Evolutionary conservation across 257 asterid genomes (phyloP).

Genomic region (Cruciata laevipes): DNA sequence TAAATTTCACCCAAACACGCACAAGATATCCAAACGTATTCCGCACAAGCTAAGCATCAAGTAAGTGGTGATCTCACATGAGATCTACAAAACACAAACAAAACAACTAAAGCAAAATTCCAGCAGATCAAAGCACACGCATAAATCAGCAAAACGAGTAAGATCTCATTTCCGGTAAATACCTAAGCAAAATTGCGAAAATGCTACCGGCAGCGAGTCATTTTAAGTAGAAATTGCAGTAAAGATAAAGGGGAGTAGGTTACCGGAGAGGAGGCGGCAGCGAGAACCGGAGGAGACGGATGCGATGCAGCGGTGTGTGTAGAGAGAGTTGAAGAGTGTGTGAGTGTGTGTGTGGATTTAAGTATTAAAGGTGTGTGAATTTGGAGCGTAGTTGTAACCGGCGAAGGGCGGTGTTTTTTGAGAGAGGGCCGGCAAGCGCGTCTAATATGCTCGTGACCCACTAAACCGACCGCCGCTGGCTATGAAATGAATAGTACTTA

Average conservation of each 20-base stretch:
- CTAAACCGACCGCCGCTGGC: neutral
- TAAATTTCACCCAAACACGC: neutral
- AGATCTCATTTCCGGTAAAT: conserved; percentile 10
- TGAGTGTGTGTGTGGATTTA: conserved; percentile 6
- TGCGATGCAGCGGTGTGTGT: neutral
- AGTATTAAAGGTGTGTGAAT: neutral
- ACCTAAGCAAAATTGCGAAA: conserved; percentile 5
- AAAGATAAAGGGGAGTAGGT: conserved; percentile 8
- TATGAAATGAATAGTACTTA: neutral
- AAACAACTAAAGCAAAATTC: neutral
- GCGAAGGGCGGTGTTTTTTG: conserved; percentile 27
- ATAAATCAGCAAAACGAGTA: neutral
- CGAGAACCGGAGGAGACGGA: neutral
- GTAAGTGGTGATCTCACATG: neutral
- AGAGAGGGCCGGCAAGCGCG: conserved; percentile 39
- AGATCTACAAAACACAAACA: conserved; percentile 10
- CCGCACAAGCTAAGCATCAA: neutral
- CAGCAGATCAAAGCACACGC: neutral
- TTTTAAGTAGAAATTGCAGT: neutral
- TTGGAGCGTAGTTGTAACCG: conserved; percentile 29
- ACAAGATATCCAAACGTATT: neutral
- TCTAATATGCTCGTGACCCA: neutral
- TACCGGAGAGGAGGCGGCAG: conserved; percentile 21
- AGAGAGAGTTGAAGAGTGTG: neutral
- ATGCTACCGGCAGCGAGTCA: neutral